These are phyloP conservation scores for Amylocystis lapponica DNA, from an alignment of 768 basidiomycete genomes.

Conservation along the genomic window DNA sequence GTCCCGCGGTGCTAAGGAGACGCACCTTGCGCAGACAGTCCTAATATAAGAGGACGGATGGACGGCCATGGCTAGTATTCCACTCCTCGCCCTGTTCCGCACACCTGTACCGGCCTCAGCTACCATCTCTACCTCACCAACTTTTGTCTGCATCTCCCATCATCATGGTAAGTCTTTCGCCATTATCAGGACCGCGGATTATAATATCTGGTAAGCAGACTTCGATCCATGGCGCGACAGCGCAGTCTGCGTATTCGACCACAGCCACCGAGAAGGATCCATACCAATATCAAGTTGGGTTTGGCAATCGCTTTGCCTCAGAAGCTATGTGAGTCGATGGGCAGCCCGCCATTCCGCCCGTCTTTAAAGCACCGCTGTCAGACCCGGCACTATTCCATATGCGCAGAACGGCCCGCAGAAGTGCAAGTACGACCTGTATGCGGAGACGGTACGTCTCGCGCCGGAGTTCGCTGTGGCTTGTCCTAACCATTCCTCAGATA, in stretches of 20 bases:
- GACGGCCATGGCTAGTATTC: too few relatives aligned
- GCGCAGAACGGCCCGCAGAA: slow-evolving; percentile 62
- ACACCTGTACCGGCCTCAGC: too few relatives aligned
- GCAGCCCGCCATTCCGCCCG: background rate
- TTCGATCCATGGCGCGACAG: slow-evolving; percentile 28
- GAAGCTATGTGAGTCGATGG: slow-evolving; percentile 43
- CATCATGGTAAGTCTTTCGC: too few relatives aligned
- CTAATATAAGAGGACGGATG: too few relatives aligned
- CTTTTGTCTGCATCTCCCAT: too few relatives aligned
- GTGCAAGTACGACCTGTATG: slow-evolving; percentile 56
- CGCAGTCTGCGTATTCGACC: slow-evolving; percentile 33
- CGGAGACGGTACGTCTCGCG: slow-evolving; percentile 43
- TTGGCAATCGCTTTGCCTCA: slow-evolving; percentile 51
- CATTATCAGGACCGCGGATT: background rate
- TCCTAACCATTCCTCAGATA: slow-evolving; percentile 34
- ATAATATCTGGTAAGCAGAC: background rate
- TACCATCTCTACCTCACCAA: too few relatives aligned
- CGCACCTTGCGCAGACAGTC: too few relatives aligned
- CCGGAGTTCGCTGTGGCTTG: background rate
- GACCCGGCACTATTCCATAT: slow-evolving; percentile 50
- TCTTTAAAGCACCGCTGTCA: slow-evolving; percentile 13
- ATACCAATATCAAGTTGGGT: slow-evolving; percentile 52
- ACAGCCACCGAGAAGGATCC: slow-evolving; percentile 40
- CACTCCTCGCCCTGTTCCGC: too few relatives aligned
- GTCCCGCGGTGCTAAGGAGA: too few relatives aligned